Conservation (phyloP, 495 filamentous ascomycete species). For the Pseudotulostoma volvatum region DNA sequence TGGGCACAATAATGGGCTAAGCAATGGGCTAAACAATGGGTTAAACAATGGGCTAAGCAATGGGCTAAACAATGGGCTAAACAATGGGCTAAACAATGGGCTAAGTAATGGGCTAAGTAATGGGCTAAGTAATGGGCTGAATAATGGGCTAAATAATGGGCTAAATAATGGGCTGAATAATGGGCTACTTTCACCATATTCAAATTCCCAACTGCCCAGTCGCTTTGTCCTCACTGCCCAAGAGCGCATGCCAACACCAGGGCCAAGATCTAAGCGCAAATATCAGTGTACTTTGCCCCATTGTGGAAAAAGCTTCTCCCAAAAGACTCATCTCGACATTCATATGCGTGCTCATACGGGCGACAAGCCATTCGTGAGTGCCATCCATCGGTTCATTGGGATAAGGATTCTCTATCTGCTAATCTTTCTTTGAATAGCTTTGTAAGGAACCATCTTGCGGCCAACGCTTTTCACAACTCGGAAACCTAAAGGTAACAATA, state of each 20-base stretch:
- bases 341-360: constrained; percentile 84
- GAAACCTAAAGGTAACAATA: constrained; percentile 59
- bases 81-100: neutral
- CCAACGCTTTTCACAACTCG: constrained; percentile 71
- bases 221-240: constrained; percentile 14
- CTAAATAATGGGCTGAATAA: too few relatives aligned
- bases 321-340: constrained; percentile 89
- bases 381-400: neutral
- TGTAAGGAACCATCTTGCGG: constrained; percentile 64
- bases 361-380: constrained; percentile 74
- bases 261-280: constrained; percentile 24
- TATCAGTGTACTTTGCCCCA: constrained; percentile 61
- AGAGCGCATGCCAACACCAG: constrained; percentile 17
- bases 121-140: neutral
- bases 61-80: neutral
- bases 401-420: constrained; percentile 3
- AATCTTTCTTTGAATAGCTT: constrained; percentile 32
- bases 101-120: neutral
- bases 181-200: constrained; percentile 13
- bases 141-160: too few relatives aligned
- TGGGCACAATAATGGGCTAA: constrained; percentile 2
- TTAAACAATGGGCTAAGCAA: neutral
- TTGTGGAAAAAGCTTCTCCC: constrained; percentile 70
- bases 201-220: constrained; percentile 7
- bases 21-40: neutral